A percentile compares a stretch with the other conserved stretches of the same genome.
phyloP scores from a whole-genome alignment of 805 yeast species.

The Metschnikowia similis region DNA sequence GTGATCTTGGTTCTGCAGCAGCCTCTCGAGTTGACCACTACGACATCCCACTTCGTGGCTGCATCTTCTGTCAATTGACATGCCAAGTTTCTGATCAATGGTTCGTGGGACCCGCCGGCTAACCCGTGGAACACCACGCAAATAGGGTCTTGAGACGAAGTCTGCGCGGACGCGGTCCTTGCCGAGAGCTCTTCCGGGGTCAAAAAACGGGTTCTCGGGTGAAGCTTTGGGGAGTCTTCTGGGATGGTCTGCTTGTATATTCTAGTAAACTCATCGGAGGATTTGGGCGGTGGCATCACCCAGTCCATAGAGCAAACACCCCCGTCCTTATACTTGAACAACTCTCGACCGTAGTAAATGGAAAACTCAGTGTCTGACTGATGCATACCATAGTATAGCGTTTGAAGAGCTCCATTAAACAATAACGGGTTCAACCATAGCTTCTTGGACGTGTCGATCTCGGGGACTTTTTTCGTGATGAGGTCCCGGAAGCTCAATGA shows the following conservation, averaged over 20 bases:
- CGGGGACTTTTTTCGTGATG: slow-evolving; percentile 14
- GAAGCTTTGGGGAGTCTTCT: slow-evolving; percentile 35
- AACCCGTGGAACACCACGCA: slow-evolving; percentile 70
- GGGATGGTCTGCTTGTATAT: slow-evolving; percentile 29
- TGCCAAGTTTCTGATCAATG: slow-evolving; percentile 61
- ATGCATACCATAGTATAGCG: slow-evolving; percentile 60
- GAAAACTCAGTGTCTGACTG: slow-evolving; percentile 47
- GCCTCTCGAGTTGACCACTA: slow-evolving; percentile 71
- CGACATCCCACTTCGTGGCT: slow-evolving; percentile 50
- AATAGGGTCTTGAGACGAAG: slow-evolving; percentile 48
- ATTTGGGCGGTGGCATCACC: slow-evolving; percentile 41
- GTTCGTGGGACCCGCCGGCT: slow-evolving; percentile 82
- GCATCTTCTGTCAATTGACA: slow-evolving; percentile 25
- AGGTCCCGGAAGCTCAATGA: slow-evolving; percentile 10
- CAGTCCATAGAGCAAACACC: slow-evolving; percentile 76
- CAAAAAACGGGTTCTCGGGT: slow-evolving; percentile 52
- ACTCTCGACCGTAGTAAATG: slow-evolving; percentile 71
- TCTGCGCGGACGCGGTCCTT: slow-evolving; percentile 9
- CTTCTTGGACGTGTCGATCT: slow-evolving; percentile 25
- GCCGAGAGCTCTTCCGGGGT: slow-evolving; percentile 41
- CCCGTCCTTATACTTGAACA: slow-evolving; percentile 56
- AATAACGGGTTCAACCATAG: slow-evolving; percentile 60
- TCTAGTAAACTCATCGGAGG: slow-evolving; percentile 22
- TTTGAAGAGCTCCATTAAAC: slow-evolving; percentile 74
- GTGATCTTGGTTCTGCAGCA: slow-evolving; percentile 68